Conservation (phyloP, 352 stramenopile species). For the Globisporangium perplexum region DNA sequence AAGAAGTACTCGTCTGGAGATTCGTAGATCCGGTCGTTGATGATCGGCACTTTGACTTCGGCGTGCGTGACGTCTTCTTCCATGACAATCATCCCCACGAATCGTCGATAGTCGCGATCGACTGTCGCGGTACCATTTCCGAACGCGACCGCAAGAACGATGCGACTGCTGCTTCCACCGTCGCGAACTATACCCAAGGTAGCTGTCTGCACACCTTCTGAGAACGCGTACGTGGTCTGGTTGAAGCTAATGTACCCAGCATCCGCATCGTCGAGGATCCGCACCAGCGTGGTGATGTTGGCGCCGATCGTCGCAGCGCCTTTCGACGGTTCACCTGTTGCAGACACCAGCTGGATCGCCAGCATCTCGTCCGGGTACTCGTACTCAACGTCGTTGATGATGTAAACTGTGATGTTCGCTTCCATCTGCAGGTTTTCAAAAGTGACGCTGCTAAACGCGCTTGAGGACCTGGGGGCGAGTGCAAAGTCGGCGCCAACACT, state of each 20-base stretch:
- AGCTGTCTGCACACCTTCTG: slow-evolving; percentile 24
- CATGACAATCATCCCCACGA: slow-evolving; percentile 22
- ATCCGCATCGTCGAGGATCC: slow-evolving; percentile 59
- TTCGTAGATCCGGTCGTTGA: slow-evolving; percentile 55
- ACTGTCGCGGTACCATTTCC: slow-evolving; percentile 27
- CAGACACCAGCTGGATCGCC: slow-evolving; percentile 21
- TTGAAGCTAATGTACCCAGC: slow-evolving; percentile 51
- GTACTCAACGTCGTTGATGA: slow-evolving; percentile 45
- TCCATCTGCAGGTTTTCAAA: slow-evolving; percentile 27
- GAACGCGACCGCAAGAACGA: slow-evolving; percentile 35
- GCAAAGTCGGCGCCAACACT: slow-evolving; percentile 34
- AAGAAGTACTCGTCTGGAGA: slow-evolving; percentile 45
- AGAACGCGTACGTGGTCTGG: slow-evolving; percentile 19
- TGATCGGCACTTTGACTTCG: slow-evolving; percentile 37
- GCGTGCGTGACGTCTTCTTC: slow-evolving; percentile 28
- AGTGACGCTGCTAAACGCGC: slow-evolving; percentile 18
- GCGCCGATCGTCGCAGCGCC: slow-evolving; percentile 25
- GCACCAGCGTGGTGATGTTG: slow-evolving; percentile 25
- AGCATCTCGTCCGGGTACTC: slow-evolving; percentile 36
- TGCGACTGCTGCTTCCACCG: slow-evolving; percentile 27
- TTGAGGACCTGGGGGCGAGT: slow-evolving; percentile 10
- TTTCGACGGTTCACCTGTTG: slow-evolving; percentile 2
- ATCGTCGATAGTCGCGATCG: slow-evolving; percentile 43
- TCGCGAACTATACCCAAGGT: slow-evolving; percentile 41
- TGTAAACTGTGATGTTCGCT: slow-evolving; percentile 23